Percentiles rank a stretch among this genome's conserved stretches.
Evolutionary conservation across 1,284 basidiomycete species (phyloP).

Genomic region (Cryptococcus amylolentus): DNA sequence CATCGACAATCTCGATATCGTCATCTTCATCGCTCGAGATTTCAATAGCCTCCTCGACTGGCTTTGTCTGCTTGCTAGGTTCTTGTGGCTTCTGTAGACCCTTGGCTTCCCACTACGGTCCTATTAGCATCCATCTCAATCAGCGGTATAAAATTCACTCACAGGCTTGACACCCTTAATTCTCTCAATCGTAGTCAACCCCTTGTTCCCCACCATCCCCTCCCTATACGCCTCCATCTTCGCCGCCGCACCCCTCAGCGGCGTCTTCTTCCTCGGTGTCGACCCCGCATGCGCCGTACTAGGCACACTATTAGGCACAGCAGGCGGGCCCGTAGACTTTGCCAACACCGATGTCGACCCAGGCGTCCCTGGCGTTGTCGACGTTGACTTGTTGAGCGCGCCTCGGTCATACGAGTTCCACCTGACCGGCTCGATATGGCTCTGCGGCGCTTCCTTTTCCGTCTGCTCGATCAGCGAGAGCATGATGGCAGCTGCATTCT

Average conservation of each 20-base stretch:
- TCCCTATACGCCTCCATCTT: conserved; percentile 30
- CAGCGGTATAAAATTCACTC: background rate
- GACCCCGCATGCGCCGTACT: conserved; percentile 11
- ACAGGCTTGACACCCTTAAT: conserved; percentile 21
- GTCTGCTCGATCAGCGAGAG: conserved; percentile 35
- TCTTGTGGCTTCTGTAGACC: background rate
- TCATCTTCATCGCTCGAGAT: background rate
- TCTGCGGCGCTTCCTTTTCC: conserved; percentile 17
- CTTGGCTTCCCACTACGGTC: conserved; percentile 5
- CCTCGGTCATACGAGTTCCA: conserved; percentile 42
- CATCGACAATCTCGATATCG: background rate
- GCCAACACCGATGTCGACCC: background rate
- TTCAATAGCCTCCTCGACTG: background rate
- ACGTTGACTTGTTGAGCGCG: background rate
- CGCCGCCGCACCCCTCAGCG: conserved; percentile 40
- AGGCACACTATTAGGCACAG: conserved; percentile 7
- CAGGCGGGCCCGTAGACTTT: background rate
- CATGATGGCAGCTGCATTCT: conserved; percentile 38
- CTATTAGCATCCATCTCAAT: background rate
- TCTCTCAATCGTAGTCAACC: conserved; percentile 21
- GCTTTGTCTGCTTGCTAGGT: background rate
- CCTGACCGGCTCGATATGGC: conserved; percentile 23
- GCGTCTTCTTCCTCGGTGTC: conserved; percentile 25
- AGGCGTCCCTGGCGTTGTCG: background rate
- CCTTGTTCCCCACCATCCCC: conserved; percentile 14